Evolutionary conservation across 306 rosid genomes (phyloP).

Genomic region (Glycyrrhiza uralensis): DNA sequence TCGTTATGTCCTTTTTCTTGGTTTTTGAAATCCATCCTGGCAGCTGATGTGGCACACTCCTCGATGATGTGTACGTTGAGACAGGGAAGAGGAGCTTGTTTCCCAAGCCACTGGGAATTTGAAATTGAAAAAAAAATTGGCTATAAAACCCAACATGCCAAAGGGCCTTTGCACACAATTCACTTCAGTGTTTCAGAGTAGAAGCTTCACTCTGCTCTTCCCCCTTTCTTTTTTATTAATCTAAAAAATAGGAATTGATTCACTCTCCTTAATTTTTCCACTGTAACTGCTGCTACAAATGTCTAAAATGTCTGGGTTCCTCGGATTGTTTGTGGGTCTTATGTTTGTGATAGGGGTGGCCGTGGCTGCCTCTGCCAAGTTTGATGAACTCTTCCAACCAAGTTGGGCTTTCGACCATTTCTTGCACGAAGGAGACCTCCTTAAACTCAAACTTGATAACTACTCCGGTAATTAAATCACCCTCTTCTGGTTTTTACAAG

Average conservation of each 20-base stretch:
- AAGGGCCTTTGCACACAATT: not conserved
- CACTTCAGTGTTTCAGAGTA: not conserved
- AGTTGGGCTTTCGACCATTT: constrained; percentile 85
- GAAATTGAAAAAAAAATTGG: not conserved
- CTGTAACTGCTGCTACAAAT: not conserved
- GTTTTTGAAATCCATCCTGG: constrained; percentile 52
- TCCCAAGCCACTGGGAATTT: constrained; percentile 36
- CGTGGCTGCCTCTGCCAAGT: constrained; percentile 48
- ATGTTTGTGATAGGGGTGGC: constrained; percentile 32
- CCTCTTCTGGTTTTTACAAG: not conserved
- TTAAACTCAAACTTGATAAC: constrained; percentile 76
- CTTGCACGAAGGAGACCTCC: constrained; percentile 56
- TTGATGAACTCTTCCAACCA: constrained; percentile 80
- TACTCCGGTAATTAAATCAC: constrained; percentile 61
- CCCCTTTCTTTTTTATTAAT: too few species aligned
- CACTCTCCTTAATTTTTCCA: not conserved
- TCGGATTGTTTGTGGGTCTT: constrained; percentile 38
- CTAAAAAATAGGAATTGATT: too few species aligned
- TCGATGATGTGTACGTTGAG: constrained; percentile 37
- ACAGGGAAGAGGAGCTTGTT: constrained; percentile 24
- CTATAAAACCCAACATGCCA: constrained; percentile 50
- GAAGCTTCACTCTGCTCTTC: constrained; percentile 25
- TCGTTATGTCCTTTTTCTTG: constrained; percentile 5
- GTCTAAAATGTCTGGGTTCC: constrained; percentile 16
- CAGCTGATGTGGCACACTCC: constrained; percentile 37